phyloP scores from a whole-genome alignment of 306 rosid genomes.

The Lathyrus aphaca region DNA sequence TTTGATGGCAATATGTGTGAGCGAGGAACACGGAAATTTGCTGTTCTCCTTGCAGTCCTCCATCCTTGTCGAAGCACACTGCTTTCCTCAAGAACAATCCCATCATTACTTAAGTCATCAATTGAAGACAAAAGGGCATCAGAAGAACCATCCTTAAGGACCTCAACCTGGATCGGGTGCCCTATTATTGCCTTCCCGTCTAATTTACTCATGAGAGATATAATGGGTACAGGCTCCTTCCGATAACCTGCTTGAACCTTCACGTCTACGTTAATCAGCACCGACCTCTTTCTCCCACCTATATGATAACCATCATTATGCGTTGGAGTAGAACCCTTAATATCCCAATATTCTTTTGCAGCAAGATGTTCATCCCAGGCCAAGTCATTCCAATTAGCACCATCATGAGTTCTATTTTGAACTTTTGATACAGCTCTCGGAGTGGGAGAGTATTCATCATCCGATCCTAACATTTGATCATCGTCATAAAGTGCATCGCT shows the following conservation, averaged over 20 bases:
- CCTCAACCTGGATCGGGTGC: slow-evolving; percentile 83
- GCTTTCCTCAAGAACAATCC: slow-evolving; percentile 56
- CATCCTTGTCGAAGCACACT: slow-evolving; percentile 77
- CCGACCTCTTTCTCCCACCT: slow-evolving; percentile 61
- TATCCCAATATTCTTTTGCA: slow-evolving; percentile 62
- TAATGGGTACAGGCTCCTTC: slow-evolving; percentile 85
- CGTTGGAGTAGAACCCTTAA: slow-evolving; percentile 50
- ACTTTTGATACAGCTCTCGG: slow-evolving; percentile 53
- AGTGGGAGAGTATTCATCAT: slow-evolving; percentile 56
- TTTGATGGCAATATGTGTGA: slow-evolving; percentile 57
- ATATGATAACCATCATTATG: slow-evolving; percentile 45
- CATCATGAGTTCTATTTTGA: slow-evolving; percentile 44
- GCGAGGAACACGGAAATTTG: slow-evolving; percentile 78
- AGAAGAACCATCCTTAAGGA: slow-evolving; percentile 75
- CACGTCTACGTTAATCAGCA: slow-evolving; percentile 72
- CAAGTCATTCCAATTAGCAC: slow-evolving; percentile 62
- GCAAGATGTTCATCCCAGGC: slow-evolving; percentile 67
- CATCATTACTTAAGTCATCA: slow-evolving; percentile 58
- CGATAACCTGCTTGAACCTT: slow-evolving; percentile 84
- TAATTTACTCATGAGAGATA: slow-evolving; percentile 87
- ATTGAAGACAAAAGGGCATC: slow-evolving; percentile 57
- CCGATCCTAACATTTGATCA: slow-evolving; percentile 53
- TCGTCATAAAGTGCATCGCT: slow-evolving; percentile 48
- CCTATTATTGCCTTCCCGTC: slow-evolving; percentile 92
- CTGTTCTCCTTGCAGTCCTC: slow-evolving; percentile 96